These are phyloP conservation scores for Pythium sp. DNA, from an alignment of 352 stramenopile genomes.

Conservation along the genomic window DNA sequence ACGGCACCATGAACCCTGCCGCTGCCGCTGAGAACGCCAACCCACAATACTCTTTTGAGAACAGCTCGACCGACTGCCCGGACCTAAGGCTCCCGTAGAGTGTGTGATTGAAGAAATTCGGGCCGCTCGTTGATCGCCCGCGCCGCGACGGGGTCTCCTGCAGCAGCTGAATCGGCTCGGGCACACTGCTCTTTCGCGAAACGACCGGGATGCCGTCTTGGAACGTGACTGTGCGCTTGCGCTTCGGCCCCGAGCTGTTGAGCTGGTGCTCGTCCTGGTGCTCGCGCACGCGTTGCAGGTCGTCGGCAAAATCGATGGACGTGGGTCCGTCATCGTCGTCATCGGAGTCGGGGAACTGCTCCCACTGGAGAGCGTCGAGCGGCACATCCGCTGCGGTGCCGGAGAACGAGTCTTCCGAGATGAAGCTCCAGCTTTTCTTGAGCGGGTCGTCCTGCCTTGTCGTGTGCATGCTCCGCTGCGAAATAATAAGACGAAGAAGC, in stretches of 20 bases:
- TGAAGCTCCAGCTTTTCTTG: constrained; percentile 76
- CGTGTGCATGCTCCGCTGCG: constrained; percentile 13
- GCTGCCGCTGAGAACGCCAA: constrained; percentile 54
- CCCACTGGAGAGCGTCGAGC: constrained; percentile 44
- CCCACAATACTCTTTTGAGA: constrained; percentile 60
- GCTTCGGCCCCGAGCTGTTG: constrained; percentile 21
- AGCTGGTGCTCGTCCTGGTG: constrained; percentile 16
- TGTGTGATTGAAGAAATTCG: constrained; percentile 70
- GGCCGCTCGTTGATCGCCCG: constrained; percentile 46
- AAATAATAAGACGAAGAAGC: background rate
- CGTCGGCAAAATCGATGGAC: constrained; percentile 20
- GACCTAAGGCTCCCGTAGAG: constrained; percentile 67
- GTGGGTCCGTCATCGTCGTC: constrained; percentile 22
- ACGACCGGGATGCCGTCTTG: constrained; percentile 59
- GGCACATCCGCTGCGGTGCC: constrained; percentile 26
- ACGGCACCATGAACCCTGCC: constrained; percentile 63
- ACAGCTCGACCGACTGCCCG: constrained; percentile 50
- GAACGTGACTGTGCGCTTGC: constrained; percentile 61
- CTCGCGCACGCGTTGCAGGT: constrained; percentile 8
- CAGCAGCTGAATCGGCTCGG: constrained; percentile 60
- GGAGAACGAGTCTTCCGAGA: constrained; percentile 76
- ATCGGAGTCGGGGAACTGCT: constrained; percentile 27
- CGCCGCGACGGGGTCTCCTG: constrained; percentile 45
- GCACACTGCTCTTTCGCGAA: constrained; percentile 54
- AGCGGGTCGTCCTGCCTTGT: constrained; percentile 13